These are phyloP conservation scores for Catunica adiposa DNA, from an alignment of 2,329 filamentous ascomycete genomes.

Conservation along the genomic window DNA sequence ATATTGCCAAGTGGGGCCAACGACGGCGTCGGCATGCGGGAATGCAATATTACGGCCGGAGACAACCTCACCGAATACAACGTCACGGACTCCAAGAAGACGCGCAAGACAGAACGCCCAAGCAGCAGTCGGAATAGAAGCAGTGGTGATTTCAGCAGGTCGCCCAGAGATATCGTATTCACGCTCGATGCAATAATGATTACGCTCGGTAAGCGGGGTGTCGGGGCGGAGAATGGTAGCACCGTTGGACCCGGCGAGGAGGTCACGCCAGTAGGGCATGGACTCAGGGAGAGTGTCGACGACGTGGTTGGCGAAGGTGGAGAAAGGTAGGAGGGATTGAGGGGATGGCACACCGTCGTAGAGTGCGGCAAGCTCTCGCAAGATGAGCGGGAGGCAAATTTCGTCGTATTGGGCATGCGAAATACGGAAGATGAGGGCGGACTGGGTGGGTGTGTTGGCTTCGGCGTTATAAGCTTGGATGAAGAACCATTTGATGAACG, in stretches of 20 bases:
- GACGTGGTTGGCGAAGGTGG: conserved; percentile 29
- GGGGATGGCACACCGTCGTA: conserved; percentile 17
- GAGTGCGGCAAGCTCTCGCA: conserved; percentile 41
- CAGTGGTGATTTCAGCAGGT: conserved; percentile 40
- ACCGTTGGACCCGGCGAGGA: conserved; percentile 35
- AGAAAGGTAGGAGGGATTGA: conserved; percentile 25
- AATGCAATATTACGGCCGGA: conserved; percentile 45
- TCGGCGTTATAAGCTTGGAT: conserved; percentile 22
- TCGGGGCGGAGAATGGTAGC: conserved; percentile 28
- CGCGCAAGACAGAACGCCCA: conserved; percentile 48
- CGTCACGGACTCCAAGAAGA: conserved; percentile 34
- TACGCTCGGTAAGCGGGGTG: conserved; percentile 22
- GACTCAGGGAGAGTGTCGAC: conserved; percentile 30
- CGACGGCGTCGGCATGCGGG: conserved; percentile 32
- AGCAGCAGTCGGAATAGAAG: conserved; percentile 48
- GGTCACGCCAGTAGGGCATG: conserved; percentile 42
- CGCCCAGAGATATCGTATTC: conserved; percentile 31
- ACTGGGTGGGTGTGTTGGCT: conserved; percentile 17
- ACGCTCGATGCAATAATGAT: conserved; percentile 27
- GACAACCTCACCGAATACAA: conserved; percentile 50
- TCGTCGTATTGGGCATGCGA: conserved; percentile 57
- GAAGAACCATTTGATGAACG: conserved; percentile 44
- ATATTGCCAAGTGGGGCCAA: conserved; percentile 52
- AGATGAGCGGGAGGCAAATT: conserved; percentile 45
- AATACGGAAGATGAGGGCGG: conserved; percentile 40